Evolutionary conservation across 2,329 filamentous ascomycete species (phyloP).

Genomic region (Alternaria alternata): DNA sequence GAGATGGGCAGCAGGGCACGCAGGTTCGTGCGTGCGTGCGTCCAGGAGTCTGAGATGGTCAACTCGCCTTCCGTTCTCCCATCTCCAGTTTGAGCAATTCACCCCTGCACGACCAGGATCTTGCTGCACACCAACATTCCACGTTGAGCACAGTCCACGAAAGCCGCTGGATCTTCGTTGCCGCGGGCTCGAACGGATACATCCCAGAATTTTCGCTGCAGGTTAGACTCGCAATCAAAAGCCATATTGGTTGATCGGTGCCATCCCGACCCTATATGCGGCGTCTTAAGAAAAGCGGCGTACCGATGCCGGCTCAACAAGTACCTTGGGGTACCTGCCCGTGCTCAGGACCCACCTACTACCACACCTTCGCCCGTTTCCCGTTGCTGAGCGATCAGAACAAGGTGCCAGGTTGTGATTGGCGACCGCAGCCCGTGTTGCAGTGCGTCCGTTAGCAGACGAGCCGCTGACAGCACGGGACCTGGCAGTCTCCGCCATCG

Average conservation of each 20-base stretch:
- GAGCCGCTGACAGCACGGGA: conserved; percentile 38
- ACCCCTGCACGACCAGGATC: conserved; percentile 32
- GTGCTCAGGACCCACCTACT: conserved; percentile 36
- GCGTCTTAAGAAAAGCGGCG: conserved; percentile 32
- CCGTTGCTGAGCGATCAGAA: conserved; percentile 41
- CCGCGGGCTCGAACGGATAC: conserved; percentile 46
- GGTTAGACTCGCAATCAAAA: conserved; percentile 48
- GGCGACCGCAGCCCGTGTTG: conserved; percentile 34
- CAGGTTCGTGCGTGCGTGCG: conserved; percentile 36
- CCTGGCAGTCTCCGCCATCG: conserved; percentile 32
- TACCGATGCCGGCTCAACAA: conserved; percentile 46
- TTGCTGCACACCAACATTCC: conserved; percentile 44
- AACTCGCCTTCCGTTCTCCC: conserved; percentile 34
- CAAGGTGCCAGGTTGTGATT: conserved; percentile 38
- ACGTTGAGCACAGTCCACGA: conserved; percentile 48
- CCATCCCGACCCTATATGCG: conserved; percentile 42
- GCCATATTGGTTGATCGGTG: conserved; percentile 50
- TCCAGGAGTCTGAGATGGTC: conserved; percentile 32
- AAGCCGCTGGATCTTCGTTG: conserved; percentile 46
- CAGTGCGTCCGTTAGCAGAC: conserved; percentile 35
- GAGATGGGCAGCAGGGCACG: conserved; percentile 42
- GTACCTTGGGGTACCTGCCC: conserved; percentile 38
- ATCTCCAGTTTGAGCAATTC: conserved; percentile 38
- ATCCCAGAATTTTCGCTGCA: conserved; percentile 43
- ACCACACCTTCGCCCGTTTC: conserved; percentile 23